Evolutionary conservation across 148 eudicot species (phyloP).

Genomic region (Camellia sinensis): DNA sequence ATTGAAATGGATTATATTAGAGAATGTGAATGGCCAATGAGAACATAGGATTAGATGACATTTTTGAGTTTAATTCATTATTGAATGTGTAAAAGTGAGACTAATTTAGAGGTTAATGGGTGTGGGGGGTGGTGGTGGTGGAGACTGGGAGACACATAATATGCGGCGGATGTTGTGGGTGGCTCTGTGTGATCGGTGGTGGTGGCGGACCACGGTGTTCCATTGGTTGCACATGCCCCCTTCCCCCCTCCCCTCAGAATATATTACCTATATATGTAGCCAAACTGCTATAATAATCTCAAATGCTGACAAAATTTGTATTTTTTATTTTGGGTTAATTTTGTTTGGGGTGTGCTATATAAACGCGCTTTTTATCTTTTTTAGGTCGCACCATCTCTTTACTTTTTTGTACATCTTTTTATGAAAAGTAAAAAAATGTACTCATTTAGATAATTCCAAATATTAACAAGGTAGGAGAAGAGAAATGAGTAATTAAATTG

Average conservation of each 20-base stretch:
- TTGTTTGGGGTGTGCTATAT: not conserved
- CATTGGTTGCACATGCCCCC: constrained; percentile 1
- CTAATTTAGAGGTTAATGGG: no score
- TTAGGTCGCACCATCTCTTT: no score
- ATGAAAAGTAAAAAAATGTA: no score
- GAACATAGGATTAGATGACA: not conserved
- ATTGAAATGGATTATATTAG: constrained; percentile 8
- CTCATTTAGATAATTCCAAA: no score
- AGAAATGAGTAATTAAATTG: not conserved
- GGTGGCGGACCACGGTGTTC: constrained; percentile 18
- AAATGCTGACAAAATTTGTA: constrained; percentile 7
- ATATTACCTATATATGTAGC: not conserved
- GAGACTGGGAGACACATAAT: constrained; percentile 14
- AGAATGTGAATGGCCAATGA: not conserved
- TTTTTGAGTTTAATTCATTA: not conserved
- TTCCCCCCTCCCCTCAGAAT: not conserved
- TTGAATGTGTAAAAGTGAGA: no score
- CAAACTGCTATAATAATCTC: not conserved
- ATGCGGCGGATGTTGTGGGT: constrained; percentile 15
- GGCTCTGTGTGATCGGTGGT: constrained; percentile 3
- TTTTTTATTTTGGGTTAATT: not conserved
- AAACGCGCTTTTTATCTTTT: no score
- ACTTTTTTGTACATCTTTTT: no score
- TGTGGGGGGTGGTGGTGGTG: not conserved
- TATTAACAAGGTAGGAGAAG: no score